Evolutionary conservation across 2,329 filamentous ascomycete species (phyloP).

Genomic region (Didymella pomorum): DNA sequence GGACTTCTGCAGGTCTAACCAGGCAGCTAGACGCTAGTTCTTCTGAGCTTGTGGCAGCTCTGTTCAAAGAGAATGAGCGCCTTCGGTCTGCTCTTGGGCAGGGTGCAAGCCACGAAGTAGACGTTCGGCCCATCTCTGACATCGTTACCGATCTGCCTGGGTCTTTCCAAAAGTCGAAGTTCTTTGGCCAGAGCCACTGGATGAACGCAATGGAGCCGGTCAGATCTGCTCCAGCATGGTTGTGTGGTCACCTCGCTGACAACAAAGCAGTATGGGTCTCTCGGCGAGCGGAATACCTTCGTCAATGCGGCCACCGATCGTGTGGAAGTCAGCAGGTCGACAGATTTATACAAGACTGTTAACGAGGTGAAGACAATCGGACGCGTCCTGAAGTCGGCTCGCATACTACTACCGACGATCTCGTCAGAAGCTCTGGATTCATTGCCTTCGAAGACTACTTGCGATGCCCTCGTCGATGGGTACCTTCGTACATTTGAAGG

Average conservation of each 20-base stretch:
- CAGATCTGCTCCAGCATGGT: slow-evolving; percentile 17
- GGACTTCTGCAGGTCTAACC: slow-evolving; percentile 5
- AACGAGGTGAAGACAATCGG: slow-evolving; percentile 61
- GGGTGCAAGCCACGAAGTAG: neutral
- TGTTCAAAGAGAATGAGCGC: slow-evolving; percentile 13
- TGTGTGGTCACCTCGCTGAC: neutral
- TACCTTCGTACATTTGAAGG: slow-evolving; percentile 61
- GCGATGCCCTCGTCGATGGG: slow-evolving; percentile 58
- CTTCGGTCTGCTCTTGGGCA: neutral
- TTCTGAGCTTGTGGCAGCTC: slow-evolving; percentile 5
- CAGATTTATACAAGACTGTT: slow-evolving; percentile 33
- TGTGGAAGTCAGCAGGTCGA: slow-evolving; percentile 40
- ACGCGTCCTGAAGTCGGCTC: slow-evolving; percentile 59
- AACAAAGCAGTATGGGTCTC: slow-evolving; percentile 26
- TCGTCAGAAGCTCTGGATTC: slow-evolving; percentile 51
- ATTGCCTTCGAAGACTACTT: slow-evolving; percentile 57
- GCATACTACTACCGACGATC: slow-evolving; percentile 53
- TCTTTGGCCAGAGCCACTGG: slow-evolving; percentile 66
- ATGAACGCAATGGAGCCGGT: slow-evolving; percentile 40
- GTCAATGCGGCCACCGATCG: slow-evolving; percentile 53
- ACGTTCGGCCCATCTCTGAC: slow-evolving; percentile 4
- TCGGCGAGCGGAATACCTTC: slow-evolving; percentile 24
- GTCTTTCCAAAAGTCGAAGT: slow-evolving; percentile 58
- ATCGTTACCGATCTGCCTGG: slow-evolving; percentile 17
- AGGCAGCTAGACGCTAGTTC: slow-evolving; percentile 2